Base-by-base conservation (phyloP, 495 filamentous ascomycete genomes). In the Cetradonia linearis region DNA sequence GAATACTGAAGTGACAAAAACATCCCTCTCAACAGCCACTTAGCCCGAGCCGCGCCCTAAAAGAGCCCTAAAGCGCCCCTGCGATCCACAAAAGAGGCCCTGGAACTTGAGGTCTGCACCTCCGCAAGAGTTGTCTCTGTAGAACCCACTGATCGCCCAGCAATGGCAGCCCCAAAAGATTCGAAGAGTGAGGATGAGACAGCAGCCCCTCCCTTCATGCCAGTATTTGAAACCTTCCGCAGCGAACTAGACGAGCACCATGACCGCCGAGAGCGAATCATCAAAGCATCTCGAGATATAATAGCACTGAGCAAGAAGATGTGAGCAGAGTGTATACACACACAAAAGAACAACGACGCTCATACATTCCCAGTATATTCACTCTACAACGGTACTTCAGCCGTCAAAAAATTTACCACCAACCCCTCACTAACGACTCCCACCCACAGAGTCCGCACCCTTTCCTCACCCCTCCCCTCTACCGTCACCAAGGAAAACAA, bases 241-340 rank as follows among this genome's bases (percentile, higher is more conserved):
- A 74, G 84, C 61, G 92, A 96, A 71, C 78, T 98, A 8, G 94
- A 97, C 68, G 84, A 90, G 71, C 92, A 98, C 69, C 88, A 98
- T 64, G 94, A 96, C 72, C 84, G 92, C 14, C 83, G 93, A 38
- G 91, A 95, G 72, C 81, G 86, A 30, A 80, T 96, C 58, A 88
- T 92, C 61, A 97, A 96, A 73, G 83, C 83, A 2, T 90, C 86
- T 16, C 77, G 92, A 44, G 93, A 97, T 73, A 86, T 97, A 62
- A 98, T 94, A 9, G 91, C 88, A 0, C 70, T 88, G 44, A 95
- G 90, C 74, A 98, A 98, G 79, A 97, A 97, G 77, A 94, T 96
- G 93, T 95, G 72, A 75, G 52, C 34, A 42, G 36, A 18, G 14
- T 20, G 10, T 36, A 37, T 46, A 49, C 33, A 62, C 44, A 34